Evolutionary conservation across 2,329 filamentous ascomycete species (phyloP), one percentile per base, ranked within the genome.

Genomic region (Diaporthe capsici): DNA sequence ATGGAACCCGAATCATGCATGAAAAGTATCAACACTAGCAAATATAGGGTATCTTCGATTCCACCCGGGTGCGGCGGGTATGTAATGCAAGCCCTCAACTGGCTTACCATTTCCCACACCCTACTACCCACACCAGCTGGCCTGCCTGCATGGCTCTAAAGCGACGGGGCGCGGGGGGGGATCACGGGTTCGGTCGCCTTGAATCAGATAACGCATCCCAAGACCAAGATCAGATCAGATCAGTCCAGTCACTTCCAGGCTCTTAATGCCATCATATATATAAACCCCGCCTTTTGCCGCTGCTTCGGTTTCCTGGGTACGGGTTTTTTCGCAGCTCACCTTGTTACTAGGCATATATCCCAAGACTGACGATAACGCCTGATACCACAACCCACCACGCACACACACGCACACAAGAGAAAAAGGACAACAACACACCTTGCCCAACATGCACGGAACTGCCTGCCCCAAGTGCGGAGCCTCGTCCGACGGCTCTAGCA

Each of bases 381-480:
- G 39, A n/a, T 49, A 34, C 25, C 28, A 67, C 61, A 25, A 9
- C 61, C 8, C n/a, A 49, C 20, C 58, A 61, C 37, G 22, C 53
- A 28, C 61, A 22, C 74, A 75, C 49, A 44, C 15, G 65, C 63
- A 75, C 49, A 72, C 42, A 44, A 49, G 47, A 28, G 53, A 72
- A 68, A n/a, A 58, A 34, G 31, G 31, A 31, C 34, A 34, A 34
- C 8, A 76, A 51, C 51, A 51, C 51, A 57, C 20, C n/a, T 63
- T 75, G 49, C 42, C 58, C 76, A 84, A 78, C 72, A 87, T 87
- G 86, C 85, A 87, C 81, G 82, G 80, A 82, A 79, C 81, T 75
- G 78, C 81, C 79, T 92, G 90, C 87, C 90, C 90, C 85, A 90
- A 89, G 85, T 92, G 90, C 86, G 87, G 86, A 80, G 84, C 85